These are phyloP conservation scores for Paecilomyces niveus DNA, from an alignment of 2,329 filamentous ascomycete species.

Conservation along the genomic window DNA sequence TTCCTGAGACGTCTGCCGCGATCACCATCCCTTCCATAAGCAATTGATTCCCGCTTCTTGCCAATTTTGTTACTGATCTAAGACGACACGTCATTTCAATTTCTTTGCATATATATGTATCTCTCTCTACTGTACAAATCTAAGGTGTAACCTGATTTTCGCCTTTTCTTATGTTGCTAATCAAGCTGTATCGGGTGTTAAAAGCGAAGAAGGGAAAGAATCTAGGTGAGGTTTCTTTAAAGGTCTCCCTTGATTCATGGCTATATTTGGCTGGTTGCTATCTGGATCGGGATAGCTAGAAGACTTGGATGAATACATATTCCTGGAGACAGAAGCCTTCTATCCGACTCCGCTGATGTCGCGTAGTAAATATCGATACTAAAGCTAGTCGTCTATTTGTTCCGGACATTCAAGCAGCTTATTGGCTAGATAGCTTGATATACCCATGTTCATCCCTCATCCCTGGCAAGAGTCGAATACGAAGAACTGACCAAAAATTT, in stretches of 20 bases:
- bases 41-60: background rate
- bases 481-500: background rate
- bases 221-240: background rate
- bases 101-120: background rate
- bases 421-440: too few species aligned
- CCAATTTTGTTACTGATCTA: background rate
- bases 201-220: background rate
- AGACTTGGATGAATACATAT: background rate
- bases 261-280: background rate
- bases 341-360: background rate
- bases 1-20: constrained; percentile 15
- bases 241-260: background rate
- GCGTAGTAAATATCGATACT: too few species aligned
- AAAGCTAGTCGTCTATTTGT: too few species aligned
- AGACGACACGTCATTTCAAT: constrained; percentile 11
- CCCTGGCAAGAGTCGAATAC: background rate
- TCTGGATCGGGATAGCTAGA: background rate
- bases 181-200: background rate
- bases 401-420: too few species aligned
- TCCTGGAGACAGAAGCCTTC: background rate
- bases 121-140: background rate
- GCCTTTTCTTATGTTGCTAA: background rate
- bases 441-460: too few species aligned
- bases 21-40: constrained; percentile 19
- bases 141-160: background rate